Evolutionary conservation across 2,329 filamentous ascomycete species (phyloP).

Genomic region (Penicillium sp.): DNA sequence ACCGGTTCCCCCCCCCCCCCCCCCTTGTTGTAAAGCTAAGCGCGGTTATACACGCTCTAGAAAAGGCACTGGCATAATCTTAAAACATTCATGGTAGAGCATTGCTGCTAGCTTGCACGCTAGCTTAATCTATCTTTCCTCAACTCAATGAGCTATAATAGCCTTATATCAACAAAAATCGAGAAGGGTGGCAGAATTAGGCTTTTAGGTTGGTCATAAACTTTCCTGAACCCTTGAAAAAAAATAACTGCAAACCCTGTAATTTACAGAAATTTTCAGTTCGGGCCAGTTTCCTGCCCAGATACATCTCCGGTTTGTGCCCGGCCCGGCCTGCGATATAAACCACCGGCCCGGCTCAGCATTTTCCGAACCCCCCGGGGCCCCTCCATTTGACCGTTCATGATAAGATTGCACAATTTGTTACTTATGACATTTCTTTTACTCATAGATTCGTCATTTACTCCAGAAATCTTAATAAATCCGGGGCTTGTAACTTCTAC

Average conservation of each 20-base stretch:
- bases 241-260: neutral
- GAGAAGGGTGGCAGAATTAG: neutral
- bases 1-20: too few relatives aligned
- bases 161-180: neutral
- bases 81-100: neutral
- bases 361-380: conserved; percentile 4
- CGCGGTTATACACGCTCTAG: neutral
- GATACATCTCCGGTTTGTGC: neutral
- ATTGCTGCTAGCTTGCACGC: neutral
- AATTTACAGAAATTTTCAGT: neutral
- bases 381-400: conserved; percentile 2
- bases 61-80: neutral
- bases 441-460: neutral
- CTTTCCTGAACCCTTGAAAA: neutral
- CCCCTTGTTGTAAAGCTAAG: neutral
- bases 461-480: neutral
- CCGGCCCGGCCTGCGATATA: conserved; percentile 2
- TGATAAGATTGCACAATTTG: neutral
- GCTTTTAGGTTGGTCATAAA: neutral
- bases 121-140: neutral
- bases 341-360: conserved; percentile 3
- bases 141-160: neutral
- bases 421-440: neutral
- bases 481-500: neutral
- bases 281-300: neutral